phyloP scores from a whole-genome alignment of 768 basidiomycete species.

The Naganishia antarctica region DNA sequence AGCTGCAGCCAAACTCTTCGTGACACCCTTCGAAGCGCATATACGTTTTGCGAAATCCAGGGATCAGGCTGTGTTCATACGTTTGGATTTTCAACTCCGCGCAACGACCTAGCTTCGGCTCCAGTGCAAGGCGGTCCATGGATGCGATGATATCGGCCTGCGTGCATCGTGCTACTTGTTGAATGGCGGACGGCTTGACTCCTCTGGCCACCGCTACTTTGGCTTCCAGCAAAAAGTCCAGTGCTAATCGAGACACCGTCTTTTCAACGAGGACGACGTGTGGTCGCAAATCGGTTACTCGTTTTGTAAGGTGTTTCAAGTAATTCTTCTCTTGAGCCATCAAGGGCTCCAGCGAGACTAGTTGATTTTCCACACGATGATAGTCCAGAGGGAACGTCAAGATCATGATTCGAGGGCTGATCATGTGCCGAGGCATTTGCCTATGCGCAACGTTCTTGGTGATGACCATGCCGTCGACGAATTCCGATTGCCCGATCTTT shows the following conservation, averaged over 20 bases:
- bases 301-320: conserved; percentile 74
- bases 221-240: conserved; percentile 76
- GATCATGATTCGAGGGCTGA: conserved; percentile 89
- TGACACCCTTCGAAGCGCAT: conserved; percentile 98
- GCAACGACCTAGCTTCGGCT: conserved; percentile 85
- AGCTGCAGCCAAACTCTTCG: conserved; percentile 87
- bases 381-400: conserved; percentile 91
- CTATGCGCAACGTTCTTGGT: conserved; percentile 98
- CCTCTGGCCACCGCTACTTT: conserved; percentile 85
- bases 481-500: conserved; percentile 84
- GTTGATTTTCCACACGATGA: conserved; percentile 65
- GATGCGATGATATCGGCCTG: conserved; percentile 92
- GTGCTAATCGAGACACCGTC: conserved; percentile 80
- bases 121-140: conserved; percentile 85
- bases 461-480: conserved; percentile 92
- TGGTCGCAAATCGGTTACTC: conserved; percentile 85
- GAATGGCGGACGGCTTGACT: conserved; percentile 80
- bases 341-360: conserved; percentile 85
- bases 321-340: conserved; percentile 90
- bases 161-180: conserved; percentile 85
- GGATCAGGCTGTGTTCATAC: conserved; percentile 87
- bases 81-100: conserved; percentile 80
- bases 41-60: conserved; percentile 88
- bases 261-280: conserved; percentile 88
- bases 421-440: conserved; percentile 74